phyloP scores from a whole-genome alignment of 768 basidiomycete species.

The Pleurotus djamor region DNA sequence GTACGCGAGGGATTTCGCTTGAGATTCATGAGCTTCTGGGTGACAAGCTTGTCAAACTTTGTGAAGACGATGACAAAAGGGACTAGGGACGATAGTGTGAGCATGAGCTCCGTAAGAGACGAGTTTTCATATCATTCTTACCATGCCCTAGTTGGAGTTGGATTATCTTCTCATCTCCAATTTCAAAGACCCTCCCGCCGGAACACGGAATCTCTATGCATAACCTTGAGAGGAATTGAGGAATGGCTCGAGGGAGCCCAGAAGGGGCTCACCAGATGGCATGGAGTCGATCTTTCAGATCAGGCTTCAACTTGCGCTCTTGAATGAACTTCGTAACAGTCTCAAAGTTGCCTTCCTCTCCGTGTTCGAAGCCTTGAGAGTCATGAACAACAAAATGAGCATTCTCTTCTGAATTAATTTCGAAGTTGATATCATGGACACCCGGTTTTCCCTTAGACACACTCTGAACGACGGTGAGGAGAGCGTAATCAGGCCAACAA shows the following conservation, averaged over 20 bases:
- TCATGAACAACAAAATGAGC: constrained; percentile 26
- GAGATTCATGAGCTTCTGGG: constrained; percentile 1
- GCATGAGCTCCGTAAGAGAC: not conserved
- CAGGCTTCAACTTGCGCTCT: constrained; percentile 10
- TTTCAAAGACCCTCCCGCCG: constrained; percentile 20
- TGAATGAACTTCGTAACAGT: constrained; percentile 21
- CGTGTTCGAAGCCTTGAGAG: constrained; percentile 24
- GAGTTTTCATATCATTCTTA: not conserved
- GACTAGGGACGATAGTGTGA: constrained; percentile 12
- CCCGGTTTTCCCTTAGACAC: constrained; percentile 18
- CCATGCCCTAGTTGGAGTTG: constrained; percentile 15
- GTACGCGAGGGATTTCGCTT: not conserved
- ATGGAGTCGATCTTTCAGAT: constrained; percentile 23
- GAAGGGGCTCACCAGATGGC: constrained; percentile 21
- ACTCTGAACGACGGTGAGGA: constrained; percentile 6
- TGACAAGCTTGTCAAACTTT: constrained; percentile 24
- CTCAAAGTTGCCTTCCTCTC: constrained; percentile 19
- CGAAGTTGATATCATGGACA: constrained; percentile 20
- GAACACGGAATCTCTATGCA: constrained; percentile 24
- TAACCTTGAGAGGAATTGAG: constrained; percentile 15
- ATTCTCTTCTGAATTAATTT: constrained; percentile 22
- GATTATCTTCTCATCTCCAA: constrained; percentile 22
- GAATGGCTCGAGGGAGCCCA: not conserved
- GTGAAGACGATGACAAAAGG: constrained; percentile 31
- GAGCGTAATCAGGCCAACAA: not conserved